phyloP scores from a whole-genome alignment of 495 filamentous ascomycete genomes.

The Mycothermus thermophilus region DNA sequence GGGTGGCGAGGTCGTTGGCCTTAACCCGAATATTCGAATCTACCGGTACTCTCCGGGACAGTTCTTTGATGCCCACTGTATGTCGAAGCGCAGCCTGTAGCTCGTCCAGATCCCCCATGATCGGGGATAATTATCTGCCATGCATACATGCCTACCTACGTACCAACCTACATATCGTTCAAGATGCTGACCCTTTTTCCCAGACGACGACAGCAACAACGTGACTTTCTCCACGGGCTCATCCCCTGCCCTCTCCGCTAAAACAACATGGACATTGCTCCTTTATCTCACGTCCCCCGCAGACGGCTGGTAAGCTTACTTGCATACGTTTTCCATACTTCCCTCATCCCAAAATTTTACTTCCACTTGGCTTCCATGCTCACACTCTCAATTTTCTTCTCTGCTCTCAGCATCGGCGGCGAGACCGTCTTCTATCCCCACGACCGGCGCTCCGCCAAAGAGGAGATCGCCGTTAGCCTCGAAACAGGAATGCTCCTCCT shows the following conservation, averaged over 20 bases:
- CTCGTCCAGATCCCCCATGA: no score
- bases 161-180: background rate
- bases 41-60: slow-evolving; percentile 83
- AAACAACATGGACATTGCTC: slow-evolving; percentile 85
- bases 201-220: slow-evolving; percentile 69
- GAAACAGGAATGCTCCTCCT: slow-evolving; percentile 74
- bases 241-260: slow-evolving; percentile 33
- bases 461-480: slow-evolving; percentile 51
- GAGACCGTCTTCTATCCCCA: slow-evolving; percentile 89
- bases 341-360: background rate
- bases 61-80: slow-evolving; percentile 83
- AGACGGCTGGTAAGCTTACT: slow-evolving; percentile 7
- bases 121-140: no score
- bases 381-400: no score
- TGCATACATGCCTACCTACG: background rate
- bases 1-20: slow-evolving; percentile 73
- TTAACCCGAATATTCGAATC: slow-evolving; percentile 81
- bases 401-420: slow-evolving; percentile 48
- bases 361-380: no score
- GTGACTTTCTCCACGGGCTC: slow-evolving; percentile 37
- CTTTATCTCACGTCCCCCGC: slow-evolving; percentile 65
- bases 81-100: no score
- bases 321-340: background rate
- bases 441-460: slow-evolving; percentile 41
- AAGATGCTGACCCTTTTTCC: background rate